A percentile compares a stretch with the other conserved stretches of the same genome.
phyloP scores from a whole-genome alignment of 352 stramenopile genomes.

The Halophytophthora batemanensis region DNA sequence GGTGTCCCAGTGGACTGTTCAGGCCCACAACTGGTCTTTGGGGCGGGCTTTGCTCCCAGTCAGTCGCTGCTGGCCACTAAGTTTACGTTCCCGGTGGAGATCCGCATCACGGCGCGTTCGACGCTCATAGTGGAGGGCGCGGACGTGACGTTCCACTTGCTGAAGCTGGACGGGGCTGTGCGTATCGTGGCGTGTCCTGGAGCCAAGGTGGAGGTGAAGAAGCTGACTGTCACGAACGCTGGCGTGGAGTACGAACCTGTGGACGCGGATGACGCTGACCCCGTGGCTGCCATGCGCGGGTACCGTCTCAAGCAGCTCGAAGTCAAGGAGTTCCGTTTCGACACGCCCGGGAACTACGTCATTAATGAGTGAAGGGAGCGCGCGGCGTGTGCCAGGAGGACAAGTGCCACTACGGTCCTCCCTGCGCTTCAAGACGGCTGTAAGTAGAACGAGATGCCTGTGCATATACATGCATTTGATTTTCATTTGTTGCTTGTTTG shows the following conservation, averaged over 20 bases:
- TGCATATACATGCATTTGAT: too few species aligned
- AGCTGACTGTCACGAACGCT: conserved; percentile 42
- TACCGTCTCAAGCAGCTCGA: conserved; percentile 41
- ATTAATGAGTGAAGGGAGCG: conserved; percentile 30
- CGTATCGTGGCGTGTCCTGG: conserved; percentile 40
- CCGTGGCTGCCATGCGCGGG: conserved; percentile 55
- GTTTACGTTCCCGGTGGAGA: conserved; percentile 25
- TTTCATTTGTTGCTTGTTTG: too few species aligned
- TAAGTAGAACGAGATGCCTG: too few species aligned
- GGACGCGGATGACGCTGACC: conserved; percentile 9
- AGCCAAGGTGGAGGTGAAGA: conserved; percentile 39
- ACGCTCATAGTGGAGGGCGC: conserved; percentile 50
- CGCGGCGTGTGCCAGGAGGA: background rate
- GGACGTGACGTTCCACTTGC: conserved; percentile 35
- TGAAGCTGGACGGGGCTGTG: conserved; percentile 52
- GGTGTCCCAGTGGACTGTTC: conserved; percentile 45
- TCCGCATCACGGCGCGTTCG: conserved; percentile 44
- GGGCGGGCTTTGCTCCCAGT: conserved; percentile 33
- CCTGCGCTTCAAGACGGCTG: too few species aligned
- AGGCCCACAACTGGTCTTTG: conserved; percentile 47
- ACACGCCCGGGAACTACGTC: conserved; percentile 42
- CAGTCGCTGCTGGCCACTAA: conserved; percentile 26
- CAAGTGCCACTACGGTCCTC: too few species aligned
- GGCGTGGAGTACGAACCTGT: conserved; percentile 42
- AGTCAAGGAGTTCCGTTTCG: conserved; percentile 43